Conservation (phyloP, 345 rosid genomes). For the Populus simonii region DNA sequence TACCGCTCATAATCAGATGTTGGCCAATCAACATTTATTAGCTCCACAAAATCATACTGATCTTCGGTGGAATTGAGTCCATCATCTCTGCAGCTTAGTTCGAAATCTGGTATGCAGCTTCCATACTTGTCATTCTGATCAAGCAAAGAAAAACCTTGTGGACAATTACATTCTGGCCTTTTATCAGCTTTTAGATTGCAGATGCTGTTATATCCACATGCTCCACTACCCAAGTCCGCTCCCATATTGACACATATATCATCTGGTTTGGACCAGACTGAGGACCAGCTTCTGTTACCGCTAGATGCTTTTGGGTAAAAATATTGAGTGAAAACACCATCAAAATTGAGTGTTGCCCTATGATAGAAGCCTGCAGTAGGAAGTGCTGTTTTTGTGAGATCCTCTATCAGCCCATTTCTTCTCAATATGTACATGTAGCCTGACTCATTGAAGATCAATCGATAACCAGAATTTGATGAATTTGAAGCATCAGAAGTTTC, state of each 20-base stretch:
- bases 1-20: constrained; percentile 9
- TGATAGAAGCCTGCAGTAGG: neutral
- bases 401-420: neutral
- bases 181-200: constrained; percentile 13
- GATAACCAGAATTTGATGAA: neutral
- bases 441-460: neutral
- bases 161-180: constrained; percentile 22
- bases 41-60: neutral
- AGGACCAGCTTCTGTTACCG: neutral
- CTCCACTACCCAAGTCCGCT: constrained; percentile 4
- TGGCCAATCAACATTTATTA: neutral
- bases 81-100: neutral
- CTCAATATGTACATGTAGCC: constrained; percentile 6
- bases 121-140: neutral
- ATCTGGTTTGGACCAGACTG: constrained; percentile 4
- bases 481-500: neutral
- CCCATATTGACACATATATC: constrained; percentile 2
- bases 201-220: constrained; percentile 35
- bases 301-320: neutral
- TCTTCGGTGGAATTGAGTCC: neutral
- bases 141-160: constrained; percentile 12
- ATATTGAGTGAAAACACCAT: neutral
- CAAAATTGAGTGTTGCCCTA: neutral
- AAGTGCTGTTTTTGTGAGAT: no score
- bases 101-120: constrained; percentile 12